A percentile compares a stretch with the other conserved stretches of the same genome.
Evolutionary conservation across 768 basidiomycete species (phyloP).

Genomic region (Amanita inopinata): DNA sequence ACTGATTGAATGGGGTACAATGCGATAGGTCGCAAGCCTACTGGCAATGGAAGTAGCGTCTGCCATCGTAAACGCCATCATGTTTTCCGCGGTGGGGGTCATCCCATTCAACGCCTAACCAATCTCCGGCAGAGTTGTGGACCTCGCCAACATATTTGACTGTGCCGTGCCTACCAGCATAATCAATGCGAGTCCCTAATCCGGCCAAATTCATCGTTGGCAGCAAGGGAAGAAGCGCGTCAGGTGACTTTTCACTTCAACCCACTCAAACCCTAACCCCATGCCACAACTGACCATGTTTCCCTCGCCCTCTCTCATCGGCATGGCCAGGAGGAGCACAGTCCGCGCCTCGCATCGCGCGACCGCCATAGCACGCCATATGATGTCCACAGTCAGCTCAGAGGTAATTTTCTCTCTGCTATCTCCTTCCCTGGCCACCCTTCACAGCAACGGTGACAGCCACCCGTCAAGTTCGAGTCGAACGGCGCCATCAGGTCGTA

Average conservation of each 20-base stretch:
- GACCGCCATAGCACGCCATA: constrained; percentile 36
- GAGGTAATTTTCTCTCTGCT: constrained; percentile 24
- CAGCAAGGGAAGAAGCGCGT: constrained; percentile 7
- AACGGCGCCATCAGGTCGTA: constrained; percentile 55
- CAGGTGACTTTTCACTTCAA: too few species aligned
- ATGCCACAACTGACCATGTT: constrained; percentile 6
- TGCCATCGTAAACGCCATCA: constrained; percentile 70
- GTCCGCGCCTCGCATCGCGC: constrained; percentile 30
- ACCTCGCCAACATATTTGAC: constrained; percentile 62
- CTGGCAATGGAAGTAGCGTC: constrained; percentile 72
- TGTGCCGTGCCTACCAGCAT: constrained; percentile 52
- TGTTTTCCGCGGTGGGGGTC: constrained; percentile 79
- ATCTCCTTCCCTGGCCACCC: constrained; percentile 13
- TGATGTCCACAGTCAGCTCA: constrained; percentile 30
- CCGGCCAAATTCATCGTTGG: constrained; percentile 24
- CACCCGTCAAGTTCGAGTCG: constrained; percentile 61
- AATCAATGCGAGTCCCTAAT: constrained; percentile 45
- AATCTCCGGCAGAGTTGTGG: constrained; percentile 50
- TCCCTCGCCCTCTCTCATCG: constrained; percentile 21
- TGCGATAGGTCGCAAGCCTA: constrained; percentile 24
- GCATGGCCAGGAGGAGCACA: constrained; percentile 34
- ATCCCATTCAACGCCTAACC: constrained; percentile 99
- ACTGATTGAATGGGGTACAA: constrained; percentile 13
- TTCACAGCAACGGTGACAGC: constrained; percentile 25
- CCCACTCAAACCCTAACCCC: too few species aligned